Evolutionary conservation across 257 asterid genomes (phyloP).

Genomic region (Schizonepeta tenuifolia): DNA sequence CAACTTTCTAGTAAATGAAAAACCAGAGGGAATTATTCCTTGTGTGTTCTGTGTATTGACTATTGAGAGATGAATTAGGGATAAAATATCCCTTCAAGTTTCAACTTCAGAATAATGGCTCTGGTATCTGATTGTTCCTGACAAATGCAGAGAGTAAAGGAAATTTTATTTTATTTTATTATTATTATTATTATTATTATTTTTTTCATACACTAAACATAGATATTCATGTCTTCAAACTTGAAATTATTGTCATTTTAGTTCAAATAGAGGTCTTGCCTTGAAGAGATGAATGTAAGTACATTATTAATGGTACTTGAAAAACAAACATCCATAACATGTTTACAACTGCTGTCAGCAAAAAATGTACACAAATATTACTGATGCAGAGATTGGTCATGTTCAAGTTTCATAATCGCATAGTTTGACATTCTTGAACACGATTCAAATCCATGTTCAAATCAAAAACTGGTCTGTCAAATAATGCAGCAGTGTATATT

Average conservation of each 20-base stretch:
- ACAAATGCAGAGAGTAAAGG: background rate
- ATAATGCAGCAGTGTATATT: conserved; percentile 13
- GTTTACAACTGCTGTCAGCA: background rate
- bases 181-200: no score
- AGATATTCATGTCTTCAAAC: background rate
- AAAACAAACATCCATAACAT: background rate
- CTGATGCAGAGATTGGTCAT: background rate
- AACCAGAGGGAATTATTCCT: background rate
- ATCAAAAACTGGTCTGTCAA: conserved; percentile 8
- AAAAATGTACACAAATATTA: background rate
- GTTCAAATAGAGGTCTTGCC: background rate
- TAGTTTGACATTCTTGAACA: background rate
- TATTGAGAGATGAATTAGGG: background rate
- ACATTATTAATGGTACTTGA: background rate
- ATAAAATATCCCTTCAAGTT: background rate
- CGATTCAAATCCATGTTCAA: conserved; percentile 12
- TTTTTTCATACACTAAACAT: background rate
- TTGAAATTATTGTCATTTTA: background rate
- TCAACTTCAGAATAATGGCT: no score
- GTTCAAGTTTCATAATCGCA: background rate
- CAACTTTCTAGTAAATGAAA: background rate
- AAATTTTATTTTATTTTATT: background rate
- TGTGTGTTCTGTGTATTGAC: background rate
- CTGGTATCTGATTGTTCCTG: no score
- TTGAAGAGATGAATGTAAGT: background rate